Conservation (phyloP, 2,329 filamentous ascomycete genomes). For the Tolypocladium ophioglossoides region DNA sequence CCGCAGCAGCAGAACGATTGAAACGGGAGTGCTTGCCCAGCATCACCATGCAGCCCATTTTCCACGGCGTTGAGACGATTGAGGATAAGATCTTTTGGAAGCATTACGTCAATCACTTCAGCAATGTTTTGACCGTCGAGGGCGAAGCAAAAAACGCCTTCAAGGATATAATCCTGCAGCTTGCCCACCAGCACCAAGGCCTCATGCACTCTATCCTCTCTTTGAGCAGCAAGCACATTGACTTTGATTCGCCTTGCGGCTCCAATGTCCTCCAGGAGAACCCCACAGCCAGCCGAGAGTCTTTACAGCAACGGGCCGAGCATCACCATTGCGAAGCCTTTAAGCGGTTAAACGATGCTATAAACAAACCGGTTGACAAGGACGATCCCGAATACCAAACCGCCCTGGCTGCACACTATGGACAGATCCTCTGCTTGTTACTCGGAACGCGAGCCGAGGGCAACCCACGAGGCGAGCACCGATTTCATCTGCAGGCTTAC, state of each 20-base stretch:
- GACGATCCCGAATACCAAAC: slow-evolving; percentile 33
- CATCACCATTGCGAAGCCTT: slow-evolving; percentile 47
- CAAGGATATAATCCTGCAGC: slow-evolving; percentile 70
- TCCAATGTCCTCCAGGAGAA: slow-evolving; percentile 39
- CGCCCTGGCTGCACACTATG: slow-evolving; percentile 44
- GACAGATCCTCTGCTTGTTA: slow-evolving; percentile 52
- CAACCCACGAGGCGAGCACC: slow-evolving; percentile 55
- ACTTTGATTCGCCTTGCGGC: slow-evolving; percentile 47
- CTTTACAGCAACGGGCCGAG: slow-evolving; percentile 39
- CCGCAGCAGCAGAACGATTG: slow-evolving; percentile 31
- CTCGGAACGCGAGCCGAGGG: slow-evolving; percentile 48
- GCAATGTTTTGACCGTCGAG: slow-evolving; percentile 71
- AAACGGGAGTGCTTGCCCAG: slow-evolving; percentile 37
- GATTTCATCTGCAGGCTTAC: slow-evolving; percentile 69
- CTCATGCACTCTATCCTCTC: slow-evolving; percentile 87
- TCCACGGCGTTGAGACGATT: slow-evolving; percentile 70
- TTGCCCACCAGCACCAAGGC: slow-evolving; percentile 68
- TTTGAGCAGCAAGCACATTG: slow-evolving; percentile 68
- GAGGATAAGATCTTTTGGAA: slow-evolving; percentile 74
- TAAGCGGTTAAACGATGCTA: slow-evolving; percentile 37
- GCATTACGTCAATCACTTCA: slow-evolving; percentile 72
- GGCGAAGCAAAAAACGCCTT: slow-evolving; percentile 76
- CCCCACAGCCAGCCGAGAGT: slow-evolving; percentile 32
- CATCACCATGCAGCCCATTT: slow-evolving; percentile 54
- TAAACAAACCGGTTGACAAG: slow-evolving; percentile 29